These are phyloP conservation scores for Thermothielavioides terrestris DNA, from an alignment of 495 filamentous ascomycete genomes.

Conservation along the genomic window DNA sequence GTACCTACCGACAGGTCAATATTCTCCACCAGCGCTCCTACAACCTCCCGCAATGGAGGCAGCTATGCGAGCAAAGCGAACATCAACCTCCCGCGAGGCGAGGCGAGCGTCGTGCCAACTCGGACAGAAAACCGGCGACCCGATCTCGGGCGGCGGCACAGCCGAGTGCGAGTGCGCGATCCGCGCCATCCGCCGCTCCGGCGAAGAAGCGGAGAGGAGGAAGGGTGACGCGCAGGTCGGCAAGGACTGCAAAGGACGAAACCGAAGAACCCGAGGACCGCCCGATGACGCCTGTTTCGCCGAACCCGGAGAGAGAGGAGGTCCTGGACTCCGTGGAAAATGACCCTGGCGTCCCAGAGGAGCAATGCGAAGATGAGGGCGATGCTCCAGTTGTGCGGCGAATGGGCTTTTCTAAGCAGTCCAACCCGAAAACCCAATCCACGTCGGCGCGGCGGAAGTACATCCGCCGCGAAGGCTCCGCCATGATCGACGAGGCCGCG, in stretches of 20 bases:
- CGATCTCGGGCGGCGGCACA: constrained; percentile 24
- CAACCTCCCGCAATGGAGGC: constrained; percentile 92
- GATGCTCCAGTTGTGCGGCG: constrained; percentile 27
- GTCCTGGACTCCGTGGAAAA: constrained; percentile 38
- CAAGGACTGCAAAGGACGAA: constrained; percentile 22
- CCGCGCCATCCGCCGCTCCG: constrained; percentile 18
- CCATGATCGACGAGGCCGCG: constrained; percentile 70
- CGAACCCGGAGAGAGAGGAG: constrained; percentile 34
- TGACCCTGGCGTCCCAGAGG: constrained; percentile 37
- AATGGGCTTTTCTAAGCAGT: constrained; percentile 34
- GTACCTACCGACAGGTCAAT: constrained; percentile 91
- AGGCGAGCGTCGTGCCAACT: constrained; percentile 76
- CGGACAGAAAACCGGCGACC: constrained; percentile 46
- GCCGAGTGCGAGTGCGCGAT: constrained; percentile 14
- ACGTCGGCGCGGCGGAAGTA: constrained; percentile 65
- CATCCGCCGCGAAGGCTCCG: constrained; percentile 63
- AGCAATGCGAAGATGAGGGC: constrained; percentile 36
- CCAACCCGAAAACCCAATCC: constrained; percentile 44
- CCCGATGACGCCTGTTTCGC: constrained; percentile 49
- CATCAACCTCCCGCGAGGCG: constrained; percentile 93
- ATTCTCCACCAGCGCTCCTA: constrained; percentile 92
- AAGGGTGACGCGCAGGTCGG: constrained; percentile 18
- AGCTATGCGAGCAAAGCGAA: constrained; percentile 81
- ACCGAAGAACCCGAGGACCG: constrained; percentile 34
- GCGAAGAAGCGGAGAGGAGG: constrained; percentile 27